Evolutionary conservation across 768 basidiomycete genomes (phyloP), one percentile per base, ranked within the genome.

Genomic region (Pulveroboletus frians): DNA sequence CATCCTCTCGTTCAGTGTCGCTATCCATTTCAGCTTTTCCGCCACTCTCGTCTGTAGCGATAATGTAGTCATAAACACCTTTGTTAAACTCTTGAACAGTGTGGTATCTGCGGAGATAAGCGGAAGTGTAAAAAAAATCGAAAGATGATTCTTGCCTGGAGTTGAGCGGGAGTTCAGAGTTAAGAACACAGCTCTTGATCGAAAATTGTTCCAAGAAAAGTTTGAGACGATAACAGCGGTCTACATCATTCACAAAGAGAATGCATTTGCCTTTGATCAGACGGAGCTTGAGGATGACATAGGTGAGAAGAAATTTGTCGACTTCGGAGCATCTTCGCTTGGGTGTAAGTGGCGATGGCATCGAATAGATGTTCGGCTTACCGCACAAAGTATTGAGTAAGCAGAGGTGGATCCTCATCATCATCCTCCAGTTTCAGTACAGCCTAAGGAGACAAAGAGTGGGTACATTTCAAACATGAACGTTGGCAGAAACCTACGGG

Each of bases 201-300:
- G 90, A 93, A 60, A 97, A 98, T 68, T 97, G 93, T 59, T 98
- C 96, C 36, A 99, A 74, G 71, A 98, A 99, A n/a, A 99, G 80
- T 66, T 97, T 96, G 52, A 99, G 76, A 46, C 93, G 86, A 67
- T 98, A 99, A 46, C 85, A 85, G 20, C 95, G 83, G 58, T 96
- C 94, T 39, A 96, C 87, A 61, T 92, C 86, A 70, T 97, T 97
- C 46, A 98, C 95, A 61, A 99, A 99, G 34, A 99, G 70, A 54
- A 99, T 87, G 59, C 87, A 90, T 81, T 98, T 97, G 37, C 96
- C 96, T 64, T 88, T 84, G 69, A 98, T 85, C 50, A 99, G 86
- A 66, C 85, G 90, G 58, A 99, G 83, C 68, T 97, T 98, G 64
- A 98, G 83, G 53, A 98, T 90, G 31, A 98, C 93, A 64, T 95